phyloP scores from a whole-genome alignment of 345 rosid species.

The Melaleuca alternifolia region DNA sequence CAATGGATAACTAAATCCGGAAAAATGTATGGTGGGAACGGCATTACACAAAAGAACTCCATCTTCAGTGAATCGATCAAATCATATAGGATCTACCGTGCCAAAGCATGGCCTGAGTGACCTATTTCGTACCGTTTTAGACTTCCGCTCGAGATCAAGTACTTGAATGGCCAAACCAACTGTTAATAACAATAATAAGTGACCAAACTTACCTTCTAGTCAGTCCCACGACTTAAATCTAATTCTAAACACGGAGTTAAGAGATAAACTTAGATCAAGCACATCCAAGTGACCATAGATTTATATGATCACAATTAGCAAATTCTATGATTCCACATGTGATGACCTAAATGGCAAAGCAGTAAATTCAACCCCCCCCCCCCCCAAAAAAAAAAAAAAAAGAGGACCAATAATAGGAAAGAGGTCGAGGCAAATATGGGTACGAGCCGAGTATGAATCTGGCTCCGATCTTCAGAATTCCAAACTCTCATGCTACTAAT shows the following conservation, averaged over 20 bases:
- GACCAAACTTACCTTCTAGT: neutral
- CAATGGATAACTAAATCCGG: neutral
- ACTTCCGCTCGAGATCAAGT: neutral
- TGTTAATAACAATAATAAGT: neutral
- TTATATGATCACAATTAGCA: neutral
- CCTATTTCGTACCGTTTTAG: neutral
- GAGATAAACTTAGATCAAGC: too few species aligned
- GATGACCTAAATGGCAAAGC: neutral
- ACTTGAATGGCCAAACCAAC: neutral
- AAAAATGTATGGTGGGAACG: neutral
- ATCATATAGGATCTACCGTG: neutral
- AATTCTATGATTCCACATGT: neutral
- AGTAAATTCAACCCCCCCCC: neutral
- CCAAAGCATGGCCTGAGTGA: neutral
- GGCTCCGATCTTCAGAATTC: neutral
- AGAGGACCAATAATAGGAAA: neutral
- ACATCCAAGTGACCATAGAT: neutral
- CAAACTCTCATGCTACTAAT: neutral
- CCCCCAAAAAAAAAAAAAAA: neutral
- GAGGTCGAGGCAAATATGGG: neutral
- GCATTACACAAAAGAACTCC: neutral
- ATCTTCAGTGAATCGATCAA: fast-evolving
- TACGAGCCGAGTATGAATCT: neutral
- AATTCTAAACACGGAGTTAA: neutral
- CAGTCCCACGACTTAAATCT: neutral